phyloP scores from a whole-genome alignment of 208 protist genomes.

The Acanthamoeba rhysodes region DNA sequence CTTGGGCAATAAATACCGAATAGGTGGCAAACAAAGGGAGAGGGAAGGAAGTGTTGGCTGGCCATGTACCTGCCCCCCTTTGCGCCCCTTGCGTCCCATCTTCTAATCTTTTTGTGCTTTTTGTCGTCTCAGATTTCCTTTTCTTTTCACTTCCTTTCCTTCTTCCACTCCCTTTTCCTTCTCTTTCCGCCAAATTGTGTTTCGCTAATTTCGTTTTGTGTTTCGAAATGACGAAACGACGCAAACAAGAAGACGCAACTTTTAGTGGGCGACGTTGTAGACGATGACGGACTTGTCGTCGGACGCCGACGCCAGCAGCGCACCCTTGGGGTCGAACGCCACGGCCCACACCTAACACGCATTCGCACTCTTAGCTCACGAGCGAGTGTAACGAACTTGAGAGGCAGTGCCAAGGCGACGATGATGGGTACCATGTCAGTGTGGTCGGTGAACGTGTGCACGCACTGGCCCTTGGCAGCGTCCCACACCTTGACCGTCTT shows the following conservation, averaged over 20 bases:
- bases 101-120: not conserved
- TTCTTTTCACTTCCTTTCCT: too few species aligned
- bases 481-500: conserved; percentile 71
- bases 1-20: too few species aligned
- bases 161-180: too few species aligned
- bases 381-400: not conserved
- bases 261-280: conserved; percentile 55
- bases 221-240: not conserved
- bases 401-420: not conserved
- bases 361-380: not conserved
- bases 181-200: too few species aligned
- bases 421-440: conserved; percentile 17
- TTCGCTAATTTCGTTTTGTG: not conserved
- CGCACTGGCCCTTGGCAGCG: not conserved
- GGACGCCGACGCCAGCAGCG: conserved; percentile 41
- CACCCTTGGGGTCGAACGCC: conserved; percentile 29
- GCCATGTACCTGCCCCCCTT: not conserved
- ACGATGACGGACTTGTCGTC: conserved; percentile 56
- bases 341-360: conserved; percentile 52
- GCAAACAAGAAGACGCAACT: not conserved
- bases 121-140: too few species aligned
- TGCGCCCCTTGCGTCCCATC: not conserved
- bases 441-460: conserved; percentile 66
- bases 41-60: too few species aligned
- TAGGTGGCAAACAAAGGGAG: not conserved